phyloP scores from a whole-genome alignment of 176 grass and related monocot species.

The Areca catechu region DNA sequence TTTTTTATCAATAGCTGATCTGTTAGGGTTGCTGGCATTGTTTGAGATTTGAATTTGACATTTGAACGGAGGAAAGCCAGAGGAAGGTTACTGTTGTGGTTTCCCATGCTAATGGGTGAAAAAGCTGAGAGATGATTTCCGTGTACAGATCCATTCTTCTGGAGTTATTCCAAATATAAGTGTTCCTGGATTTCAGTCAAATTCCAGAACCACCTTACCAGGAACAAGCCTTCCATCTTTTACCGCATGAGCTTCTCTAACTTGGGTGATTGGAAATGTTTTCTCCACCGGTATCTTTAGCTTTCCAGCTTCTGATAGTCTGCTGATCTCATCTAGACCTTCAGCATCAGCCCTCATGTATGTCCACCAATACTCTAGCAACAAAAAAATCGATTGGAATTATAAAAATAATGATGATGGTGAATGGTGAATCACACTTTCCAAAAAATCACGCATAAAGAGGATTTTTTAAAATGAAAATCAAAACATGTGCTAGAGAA shows the following conservation, averaged over 20 bases:
- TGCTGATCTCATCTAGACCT: conserved; percentile 73
- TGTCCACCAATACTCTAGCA: conserved; percentile 81
- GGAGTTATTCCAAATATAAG: not conserved
- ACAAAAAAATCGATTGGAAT: no score
- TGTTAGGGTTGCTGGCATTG: no score
- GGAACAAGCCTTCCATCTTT: conserved; percentile 68
- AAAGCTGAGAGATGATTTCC: conserved; percentile 22
- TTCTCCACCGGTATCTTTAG: conserved; percentile 85
- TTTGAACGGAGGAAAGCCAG: not conserved
- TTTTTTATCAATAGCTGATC: no score
- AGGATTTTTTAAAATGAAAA: no score
- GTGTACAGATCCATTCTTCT: conserved; percentile 8
- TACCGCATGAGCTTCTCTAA: conserved; percentile 71
- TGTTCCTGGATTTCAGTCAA: conserved; percentile 23
- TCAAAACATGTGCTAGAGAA: no score
- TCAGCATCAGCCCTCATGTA: conserved; percentile 94
- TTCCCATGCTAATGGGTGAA: not conserved
- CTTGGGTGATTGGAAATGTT: conserved; percentile 59
- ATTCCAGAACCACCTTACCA: conserved; percentile 87
- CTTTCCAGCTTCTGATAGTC: conserved; percentile 54
- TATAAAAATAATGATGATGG: no score
- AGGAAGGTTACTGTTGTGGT: not conserved
- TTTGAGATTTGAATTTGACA: not conserved
- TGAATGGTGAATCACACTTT: no score
- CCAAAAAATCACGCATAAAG: no score